Evolutionary conservation across 441 rosid genomes (phyloP).

Genomic region (Isatis lusitanica): DNA sequence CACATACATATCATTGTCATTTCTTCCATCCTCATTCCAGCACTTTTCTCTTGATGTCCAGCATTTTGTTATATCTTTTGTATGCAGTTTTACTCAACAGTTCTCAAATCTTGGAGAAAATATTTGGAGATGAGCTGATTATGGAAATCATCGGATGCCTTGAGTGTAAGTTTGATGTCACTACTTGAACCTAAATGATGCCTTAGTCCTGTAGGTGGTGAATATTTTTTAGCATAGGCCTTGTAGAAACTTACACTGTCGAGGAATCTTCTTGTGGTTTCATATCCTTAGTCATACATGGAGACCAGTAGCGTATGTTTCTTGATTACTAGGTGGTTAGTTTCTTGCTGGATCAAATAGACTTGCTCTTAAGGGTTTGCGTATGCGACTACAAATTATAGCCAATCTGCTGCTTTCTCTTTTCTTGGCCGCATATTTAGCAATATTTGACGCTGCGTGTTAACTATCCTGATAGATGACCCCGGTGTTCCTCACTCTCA

Average conservation of each 20-base stretch:
- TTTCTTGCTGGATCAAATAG: slow-evolving; percentile 10
- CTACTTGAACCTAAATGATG: slow-evolving; percentile 8
- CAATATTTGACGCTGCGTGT: slow-evolving; percentile 18
- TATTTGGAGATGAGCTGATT: slow-evolving; percentile 91
- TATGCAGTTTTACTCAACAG: slow-evolving; percentile 88
- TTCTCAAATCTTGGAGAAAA: slow-evolving; percentile 85
- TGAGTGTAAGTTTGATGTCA: slow-evolving; percentile 72
- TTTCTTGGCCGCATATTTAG: slow-evolving; percentile 13
- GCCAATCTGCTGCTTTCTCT: slow-evolving; percentile 16
- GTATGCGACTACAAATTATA: neutral
- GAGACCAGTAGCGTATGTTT: slow-evolving; percentile 13
- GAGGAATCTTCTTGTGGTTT: slow-evolving; percentile 12
- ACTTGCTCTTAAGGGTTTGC: slow-evolving; percentile 11
- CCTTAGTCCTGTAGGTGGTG: slow-evolving; percentile 3
- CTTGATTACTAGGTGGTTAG: slow-evolving; percentile 14
- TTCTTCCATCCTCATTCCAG: slow-evolving; percentile 8
- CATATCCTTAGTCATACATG: slow-evolving; percentile 18
- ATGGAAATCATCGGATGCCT: slow-evolving; percentile 96
- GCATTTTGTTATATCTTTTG: slow-evolving; percentile 29
- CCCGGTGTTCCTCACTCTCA: slow-evolving; percentile 80
- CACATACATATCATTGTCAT: slow-evolving; percentile 12
- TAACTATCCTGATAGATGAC: slow-evolving; percentile 65
- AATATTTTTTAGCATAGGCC: slow-evolving; percentile 12
- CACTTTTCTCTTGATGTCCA: slow-evolving; percentile 14
- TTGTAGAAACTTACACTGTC: neutral